Evolutionary conservation across 805 yeast genomes (phyloP).

Genomic region (Wickerhamomyces sydowiorum): DNA sequence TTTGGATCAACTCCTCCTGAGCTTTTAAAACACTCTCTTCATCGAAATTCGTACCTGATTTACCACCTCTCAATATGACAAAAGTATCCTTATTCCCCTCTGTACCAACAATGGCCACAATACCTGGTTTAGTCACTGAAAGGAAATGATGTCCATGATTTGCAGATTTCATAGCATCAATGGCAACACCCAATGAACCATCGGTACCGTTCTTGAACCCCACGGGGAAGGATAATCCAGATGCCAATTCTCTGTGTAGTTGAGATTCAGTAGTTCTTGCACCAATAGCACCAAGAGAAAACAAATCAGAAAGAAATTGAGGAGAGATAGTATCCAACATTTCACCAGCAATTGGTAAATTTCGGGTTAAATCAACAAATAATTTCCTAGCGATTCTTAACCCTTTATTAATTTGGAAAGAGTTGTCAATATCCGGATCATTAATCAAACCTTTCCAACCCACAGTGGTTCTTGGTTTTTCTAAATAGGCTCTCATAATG

Average conservation of each 20-base stretch:
- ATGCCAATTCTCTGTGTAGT: slow-evolving; percentile 93
- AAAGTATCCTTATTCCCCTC: slow-evolving; percentile 90
- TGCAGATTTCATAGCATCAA: slow-evolving; percentile 92
- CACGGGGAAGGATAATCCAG: slow-evolving; percentile 95
- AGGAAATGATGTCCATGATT: slow-evolving; percentile 90
- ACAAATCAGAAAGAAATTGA: slow-evolving; percentile 86
- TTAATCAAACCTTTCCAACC: slow-evolving; percentile 99
- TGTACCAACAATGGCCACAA: slow-evolving; percentile 93
- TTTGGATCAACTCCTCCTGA: slow-evolving; percentile 48
- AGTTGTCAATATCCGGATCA: slow-evolving; percentile 92
- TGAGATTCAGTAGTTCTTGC: slow-evolving; percentile 99
- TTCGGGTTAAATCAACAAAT: slow-evolving; percentile 76
- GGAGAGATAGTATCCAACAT: slow-evolving; percentile 98
- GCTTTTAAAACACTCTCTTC: slow-evolving; percentile 65
- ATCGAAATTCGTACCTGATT: slow-evolving; percentile 86
- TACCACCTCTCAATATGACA: slow-evolving; percentile 93
- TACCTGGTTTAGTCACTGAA: slow-evolving; percentile 93
- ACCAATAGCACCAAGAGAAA: slow-evolving; percentile 97
- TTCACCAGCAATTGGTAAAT: slow-evolving; percentile 92
- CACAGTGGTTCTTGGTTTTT: slow-evolving; percentile 97
- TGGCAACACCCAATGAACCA: slow-evolving; percentile 89
- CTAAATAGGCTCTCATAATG: slow-evolving; percentile 96
- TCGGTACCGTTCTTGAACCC: slow-evolving; percentile 99
- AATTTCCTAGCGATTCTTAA: slow-evolving; percentile 81
- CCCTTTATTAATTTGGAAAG: slow-evolving; percentile 94